These are phyloP conservation scores for Coniochaeta prunicola DNA, from an alignment of 2,329 filamentous ascomycete species.

Conservation along the genomic window DNA sequence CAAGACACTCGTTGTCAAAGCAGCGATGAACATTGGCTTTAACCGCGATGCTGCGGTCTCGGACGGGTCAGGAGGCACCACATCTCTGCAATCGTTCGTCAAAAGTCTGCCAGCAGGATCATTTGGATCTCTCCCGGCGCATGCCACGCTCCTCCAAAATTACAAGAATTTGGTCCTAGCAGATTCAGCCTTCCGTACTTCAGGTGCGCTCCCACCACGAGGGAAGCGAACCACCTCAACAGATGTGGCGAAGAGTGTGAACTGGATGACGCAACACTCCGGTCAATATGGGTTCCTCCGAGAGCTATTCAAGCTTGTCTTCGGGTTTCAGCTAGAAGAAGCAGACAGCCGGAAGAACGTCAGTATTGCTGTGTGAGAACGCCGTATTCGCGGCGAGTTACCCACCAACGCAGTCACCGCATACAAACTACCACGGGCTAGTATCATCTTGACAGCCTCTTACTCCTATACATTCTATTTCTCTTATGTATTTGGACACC, in stretches of 20 bases:
- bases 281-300: slow-evolving; percentile 72
- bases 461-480: background rate
- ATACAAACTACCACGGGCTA: background rate
- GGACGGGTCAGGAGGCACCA: slow-evolving; percentile 35
- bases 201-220: slow-evolving; percentile 44
- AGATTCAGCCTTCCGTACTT: slow-evolving; percentile 59
- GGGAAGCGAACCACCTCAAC: slow-evolving; percentile 56
- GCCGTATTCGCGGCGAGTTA: background rate
- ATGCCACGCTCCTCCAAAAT: slow-evolving; percentile 63
- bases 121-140: slow-evolving; percentile 67
- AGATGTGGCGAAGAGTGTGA: slow-evolving; percentile 76
- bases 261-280: slow-evolving; percentile 62
- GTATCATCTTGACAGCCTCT: background rate
- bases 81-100: slow-evolving; percentile 65
- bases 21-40: slow-evolving; percentile 79
- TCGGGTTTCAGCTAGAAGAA: slow-evolving; percentile 77
- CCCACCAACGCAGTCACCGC: background rate
- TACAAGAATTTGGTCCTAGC: slow-evolving; percentile 75
- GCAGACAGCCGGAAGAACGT: slow-evolving; percentile 59
- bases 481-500: background rate
- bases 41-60: slow-evolving; percentile 47
- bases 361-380: slow-evolving; percentile 45
- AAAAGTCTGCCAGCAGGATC: slow-evolving; percentile 67
- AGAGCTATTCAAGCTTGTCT: slow-evolving; percentile 78
- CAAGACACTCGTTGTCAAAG: slow-evolving; percentile 74